Conservation (phyloP, 2,329 filamentous ascomycete species). For the Fusarium tanahbumbuense region DNA sequence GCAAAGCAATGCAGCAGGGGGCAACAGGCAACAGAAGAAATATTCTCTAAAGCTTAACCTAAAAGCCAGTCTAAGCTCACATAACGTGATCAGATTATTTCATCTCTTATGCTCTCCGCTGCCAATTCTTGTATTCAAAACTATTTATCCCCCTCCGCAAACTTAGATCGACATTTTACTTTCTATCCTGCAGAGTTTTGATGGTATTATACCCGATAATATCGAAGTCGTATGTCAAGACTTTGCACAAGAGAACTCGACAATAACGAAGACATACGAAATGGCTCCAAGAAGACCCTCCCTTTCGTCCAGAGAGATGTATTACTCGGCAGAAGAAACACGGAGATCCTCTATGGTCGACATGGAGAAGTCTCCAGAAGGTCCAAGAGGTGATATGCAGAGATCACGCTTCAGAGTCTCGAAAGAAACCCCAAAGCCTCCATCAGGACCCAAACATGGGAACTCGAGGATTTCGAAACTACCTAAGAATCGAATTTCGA, state of each 20-base stretch:
- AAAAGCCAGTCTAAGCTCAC: background rate
- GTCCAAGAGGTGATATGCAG: background rate
- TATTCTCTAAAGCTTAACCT: background rate
- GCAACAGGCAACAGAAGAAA: background rate
- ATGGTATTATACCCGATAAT: background rate
- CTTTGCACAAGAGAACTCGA: background rate
- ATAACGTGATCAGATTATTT: background rate
- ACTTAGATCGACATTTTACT: background rate
- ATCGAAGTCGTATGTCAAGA: background rate
- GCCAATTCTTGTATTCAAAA: background rate
- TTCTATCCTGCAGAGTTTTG: background rate
- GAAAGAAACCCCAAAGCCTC: background rate
- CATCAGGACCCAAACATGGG: background rate
- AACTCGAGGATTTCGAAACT: background rate
- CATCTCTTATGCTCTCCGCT: background rate
- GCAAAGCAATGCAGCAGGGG: background rate
- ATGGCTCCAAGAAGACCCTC: background rate
- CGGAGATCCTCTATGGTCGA: background rate
- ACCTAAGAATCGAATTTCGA: background rate
- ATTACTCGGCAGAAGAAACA: background rate
- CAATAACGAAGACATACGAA: background rate
- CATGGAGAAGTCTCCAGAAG: background rate
- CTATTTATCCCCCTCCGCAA: background rate
- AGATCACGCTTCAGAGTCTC: background rate
- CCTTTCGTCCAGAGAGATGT: background rate